Conservation (phyloP, 1,284 basidiomycete species). For the Stereum hirsutum region DNA sequence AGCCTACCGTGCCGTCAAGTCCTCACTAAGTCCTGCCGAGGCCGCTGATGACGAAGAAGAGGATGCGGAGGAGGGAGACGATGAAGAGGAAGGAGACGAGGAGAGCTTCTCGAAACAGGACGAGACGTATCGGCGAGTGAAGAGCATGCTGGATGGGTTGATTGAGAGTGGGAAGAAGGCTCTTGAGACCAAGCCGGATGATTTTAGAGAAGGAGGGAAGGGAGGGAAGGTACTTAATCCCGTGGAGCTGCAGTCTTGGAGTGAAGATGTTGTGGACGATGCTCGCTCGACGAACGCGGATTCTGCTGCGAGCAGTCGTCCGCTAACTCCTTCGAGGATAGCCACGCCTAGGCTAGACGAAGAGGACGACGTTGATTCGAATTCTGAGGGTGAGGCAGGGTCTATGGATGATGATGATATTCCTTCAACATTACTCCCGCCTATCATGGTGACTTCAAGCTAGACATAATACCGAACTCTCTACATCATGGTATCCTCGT, state of each 20-base stretch:
- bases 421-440: no score
- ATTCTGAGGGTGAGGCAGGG: constrained; percentile 17
- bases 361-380: constrained; percentile 10
- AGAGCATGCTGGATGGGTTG: constrained; percentile 52
- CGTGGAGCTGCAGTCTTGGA: constrained; percentile 59
- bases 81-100: constrained; percentile 29
- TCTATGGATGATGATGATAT: no score
- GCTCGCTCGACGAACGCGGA: no score
- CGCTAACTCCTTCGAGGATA: no score
- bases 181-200: constrained; percentile 44
- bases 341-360: constrained; percentile 4
- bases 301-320: no score
- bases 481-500: no score
- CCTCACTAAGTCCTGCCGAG: constrained; percentile 29
- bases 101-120: constrained; percentile 31
- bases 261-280: constrained; percentile 18
- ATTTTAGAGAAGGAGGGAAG: constrained; percentile 35
- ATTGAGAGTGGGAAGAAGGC: constrained; percentile 51
- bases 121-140: constrained; percentile 49
- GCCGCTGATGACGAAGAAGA: constrained; percentile 30
- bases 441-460: no score
- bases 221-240: constrained; percentile 58
- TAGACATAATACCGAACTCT: no score
- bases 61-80: constrained; percentile 27
- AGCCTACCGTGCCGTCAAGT: constrained; percentile 46